phyloP scores from a whole-genome alignment of 257 asterid genomes.

The Petrea volubilis region DNA sequence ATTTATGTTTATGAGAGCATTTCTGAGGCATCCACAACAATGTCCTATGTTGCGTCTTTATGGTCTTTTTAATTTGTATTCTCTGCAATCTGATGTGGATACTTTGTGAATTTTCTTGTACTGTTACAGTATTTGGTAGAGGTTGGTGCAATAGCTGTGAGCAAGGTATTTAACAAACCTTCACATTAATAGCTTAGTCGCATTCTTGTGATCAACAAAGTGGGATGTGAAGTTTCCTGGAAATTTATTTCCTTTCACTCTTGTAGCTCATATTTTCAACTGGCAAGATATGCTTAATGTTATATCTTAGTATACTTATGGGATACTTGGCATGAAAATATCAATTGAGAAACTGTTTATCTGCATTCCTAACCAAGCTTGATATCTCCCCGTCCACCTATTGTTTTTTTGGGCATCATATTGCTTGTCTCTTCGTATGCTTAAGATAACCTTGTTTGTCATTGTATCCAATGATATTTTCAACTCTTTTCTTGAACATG shows the following conservation, averaged over 20 bases:
- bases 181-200: background rate
- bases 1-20: too few species aligned
- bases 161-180: background rate
- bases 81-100: too few species aligned
- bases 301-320: background rate
- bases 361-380: background rate
- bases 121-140: too few species aligned
- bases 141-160: too few species aligned
- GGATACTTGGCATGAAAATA: too few species aligned
- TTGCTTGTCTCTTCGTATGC: conserved; percentile 2
- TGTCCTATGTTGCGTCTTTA: too few species aligned
- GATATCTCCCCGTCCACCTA: background rate
- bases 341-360: background rate
- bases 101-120: too few species aligned
- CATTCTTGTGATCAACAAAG: background rate
- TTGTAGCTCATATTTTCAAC: background rate
- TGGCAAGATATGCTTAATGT: background rate
- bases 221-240: background rate
- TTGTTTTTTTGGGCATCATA: background rate
- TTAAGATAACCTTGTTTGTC: background rate
- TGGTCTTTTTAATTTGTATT: too few species aligned
- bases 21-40: too few species aligned
- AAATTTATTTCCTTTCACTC: background rate
- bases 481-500: conserved; percentile 8
- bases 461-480: background rate